Percentiles rank a stretch among this genome's conserved stretches.
Conservation (phyloP, 495 filamentous ascomycete genomes). For the Venustampulla echinocandica region DNA sequence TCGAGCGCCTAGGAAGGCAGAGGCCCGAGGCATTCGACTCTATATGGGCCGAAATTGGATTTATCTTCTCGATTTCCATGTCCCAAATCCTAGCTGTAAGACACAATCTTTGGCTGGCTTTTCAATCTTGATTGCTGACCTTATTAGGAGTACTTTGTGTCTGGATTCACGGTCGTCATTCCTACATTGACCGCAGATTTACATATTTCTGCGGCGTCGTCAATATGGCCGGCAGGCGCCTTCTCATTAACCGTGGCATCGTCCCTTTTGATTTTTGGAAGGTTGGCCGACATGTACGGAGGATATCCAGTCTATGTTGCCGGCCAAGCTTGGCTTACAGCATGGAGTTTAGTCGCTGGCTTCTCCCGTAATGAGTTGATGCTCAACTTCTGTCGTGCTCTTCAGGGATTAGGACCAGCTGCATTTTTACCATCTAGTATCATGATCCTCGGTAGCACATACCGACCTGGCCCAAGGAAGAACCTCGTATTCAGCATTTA, state of each 20-base stretch:
- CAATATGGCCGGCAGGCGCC: constrained; percentile 74
- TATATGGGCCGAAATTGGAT: constrained; percentile 54
- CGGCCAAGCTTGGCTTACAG: constrained; percentile 61
- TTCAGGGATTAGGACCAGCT: constrained; percentile 72
- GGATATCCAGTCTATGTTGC: constrained; percentile 61
- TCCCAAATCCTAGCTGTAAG: constrained; percentile 64
- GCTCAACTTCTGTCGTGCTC: constrained; percentile 66
- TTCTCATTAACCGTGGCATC: constrained; percentile 66
- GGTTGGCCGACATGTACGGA: constrained; percentile 70
- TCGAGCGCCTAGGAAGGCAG: constrained; percentile 64
- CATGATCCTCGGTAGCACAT: constrained; percentile 71
- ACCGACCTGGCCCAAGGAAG: constrained; percentile 77
- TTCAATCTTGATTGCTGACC: constrained; percentile 9
- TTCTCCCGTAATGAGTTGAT: constrained; percentile 61
- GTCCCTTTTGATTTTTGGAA: constrained; percentile 69
- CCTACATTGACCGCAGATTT: constrained; percentile 57
- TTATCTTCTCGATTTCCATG: constrained; percentile 63
- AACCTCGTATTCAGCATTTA: constrained; percentile 79
- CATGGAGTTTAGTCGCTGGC: constrained; percentile 67
- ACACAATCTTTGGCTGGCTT: neutral
- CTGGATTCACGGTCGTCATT: constrained; percentile 76
- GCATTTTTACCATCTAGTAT: constrained; percentile 71
- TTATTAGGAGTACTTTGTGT: constrained; percentile 67
- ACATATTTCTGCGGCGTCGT: constrained; percentile 51
- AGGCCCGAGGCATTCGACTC: constrained; percentile 58